Percentiles rank a stretch among this genome's conserved stretches.
These are phyloP conservation scores for Amanita thiersii DNA, from an alignment of 768 basidiomycete genomes.

Conservation along the genomic window DNA sequence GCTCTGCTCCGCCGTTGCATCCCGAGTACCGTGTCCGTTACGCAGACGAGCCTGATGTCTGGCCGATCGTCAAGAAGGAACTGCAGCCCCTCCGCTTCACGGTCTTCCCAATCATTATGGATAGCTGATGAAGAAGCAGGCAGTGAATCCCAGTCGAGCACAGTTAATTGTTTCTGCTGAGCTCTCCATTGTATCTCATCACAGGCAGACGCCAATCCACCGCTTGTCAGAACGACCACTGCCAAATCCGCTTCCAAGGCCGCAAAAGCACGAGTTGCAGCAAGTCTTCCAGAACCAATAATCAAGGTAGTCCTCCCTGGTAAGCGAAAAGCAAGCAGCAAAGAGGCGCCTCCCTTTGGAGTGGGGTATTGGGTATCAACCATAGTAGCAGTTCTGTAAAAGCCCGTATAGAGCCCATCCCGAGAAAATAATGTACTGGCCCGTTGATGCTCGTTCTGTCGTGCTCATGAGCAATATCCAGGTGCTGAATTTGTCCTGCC, in stretches of 20 bases:
- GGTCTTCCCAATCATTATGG: slow-evolving; percentile 26
- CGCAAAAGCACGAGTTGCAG: slow-evolving; percentile 76
- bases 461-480: no score
- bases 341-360: slow-evolving; percentile 57
- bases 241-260: slow-evolving; percentile 72
- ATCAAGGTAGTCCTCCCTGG: slow-evolving; percentile 51
- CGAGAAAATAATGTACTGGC: no score
- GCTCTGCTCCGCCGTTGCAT: slow-evolving; percentile 30
- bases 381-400: neutral
- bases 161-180: slow-evolving; percentile 42
- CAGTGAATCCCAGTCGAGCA: slow-evolving; percentile 47
- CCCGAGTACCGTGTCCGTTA: slow-evolving; percentile 70
- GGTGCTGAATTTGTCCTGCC: no score
- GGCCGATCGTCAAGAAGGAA: slow-evolving; percentile 17
- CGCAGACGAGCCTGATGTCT: slow-evolving; percentile 45
- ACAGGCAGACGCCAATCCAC: slow-evolving; percentile 42
- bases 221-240: slow-evolving; percentile 57
- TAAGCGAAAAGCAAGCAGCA: slow-evolving; percentile 70
- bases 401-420: neutral
- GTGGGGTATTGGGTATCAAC: slow-evolving; percentile 21
- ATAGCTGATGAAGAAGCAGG: slow-evolving; percentile 25
- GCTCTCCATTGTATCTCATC: slow-evolving; percentile 68
- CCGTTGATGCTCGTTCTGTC: neutral
- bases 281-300: slow-evolving; percentile 71
- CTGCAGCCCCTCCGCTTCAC: slow-evolving; percentile 40